Base-by-base conservation (phyloP, 1,284 basidiomycete species). In the Volvariella surrecta region DNA sequence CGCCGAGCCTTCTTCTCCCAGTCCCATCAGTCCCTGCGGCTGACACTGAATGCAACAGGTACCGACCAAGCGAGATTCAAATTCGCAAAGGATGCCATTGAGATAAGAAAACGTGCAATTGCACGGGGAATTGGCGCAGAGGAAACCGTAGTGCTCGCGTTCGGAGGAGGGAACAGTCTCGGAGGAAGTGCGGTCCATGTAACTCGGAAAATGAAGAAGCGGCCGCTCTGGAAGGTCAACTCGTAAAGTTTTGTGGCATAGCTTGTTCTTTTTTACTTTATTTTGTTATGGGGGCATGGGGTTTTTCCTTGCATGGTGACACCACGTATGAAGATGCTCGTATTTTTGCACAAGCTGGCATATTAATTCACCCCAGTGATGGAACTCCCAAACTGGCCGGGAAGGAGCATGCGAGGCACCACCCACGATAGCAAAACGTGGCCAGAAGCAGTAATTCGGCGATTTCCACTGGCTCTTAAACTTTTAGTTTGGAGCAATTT, bases 71-170 rank as follows among this genome's bases (percentile, higher is more conserved):
- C 79, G 47, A 80, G 89, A 40, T 93, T 91, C 67, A 84, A 82
- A 55, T 93, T 92, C 61, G 87, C 89, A 9, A 92, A 92, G 63
- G 85, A 89, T 50, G 86, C 80, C 8, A 85, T 92, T 56, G 84
- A 89, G 52, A 56, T 82, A 54, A 74, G 89, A 51, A 92, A 89
- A 62, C 71, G 70, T 49, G 77, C 74, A 7, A 71, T 77, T 52
- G 71, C 78, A 43, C 74, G 75, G 45, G 78, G 75, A 37, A 62
- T 68, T 46, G 76, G 78, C 48, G 74, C 74, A 45, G 82, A 83
- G 60, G 89, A 92, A 66, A 86, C 83, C 16, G 89, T 91, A 31
- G 89, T 93, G 39, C 70, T 92, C 48, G 87, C 87, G 28, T 88
- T 91, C 63, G 84, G 82, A 48, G 24, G 24, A 28, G 79, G 79